Percentiles rank a stretch among this genome's conserved stretches.
These are phyloP conservation scores for Acanthamoeba lenticulata DNA, from an alignment of 208 protist genomes.

Conservation along the genomic window DNA sequence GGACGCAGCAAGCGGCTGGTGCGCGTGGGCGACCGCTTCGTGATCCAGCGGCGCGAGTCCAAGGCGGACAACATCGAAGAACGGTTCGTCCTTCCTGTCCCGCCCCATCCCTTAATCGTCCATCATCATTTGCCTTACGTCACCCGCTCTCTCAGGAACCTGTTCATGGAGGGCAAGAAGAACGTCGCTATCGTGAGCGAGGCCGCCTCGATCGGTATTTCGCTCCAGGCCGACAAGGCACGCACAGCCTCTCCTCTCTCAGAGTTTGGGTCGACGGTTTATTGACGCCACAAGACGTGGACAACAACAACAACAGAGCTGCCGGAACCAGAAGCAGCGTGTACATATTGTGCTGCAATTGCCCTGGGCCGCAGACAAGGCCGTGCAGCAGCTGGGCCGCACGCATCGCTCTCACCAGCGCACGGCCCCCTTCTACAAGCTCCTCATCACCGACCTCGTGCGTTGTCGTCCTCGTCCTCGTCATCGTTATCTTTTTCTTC, in stretches of 20 bases:
- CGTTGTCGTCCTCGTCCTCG: neutral
- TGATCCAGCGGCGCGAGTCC: neutral
- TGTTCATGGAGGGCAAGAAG: constrained; percentile 29
- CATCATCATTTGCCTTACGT: neutral
- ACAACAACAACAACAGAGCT: constrained; percentile 9
- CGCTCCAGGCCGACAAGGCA: constrained; percentile 65
- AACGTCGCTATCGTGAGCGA: constrained; percentile 41
- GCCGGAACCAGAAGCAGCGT: constrained; percentile 58
- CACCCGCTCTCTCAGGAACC: neutral
- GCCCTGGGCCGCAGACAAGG: constrained; percentile 74
- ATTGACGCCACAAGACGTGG: neutral
- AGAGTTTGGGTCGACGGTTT: neutral
- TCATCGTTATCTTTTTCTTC: neutral
- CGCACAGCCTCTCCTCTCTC: too few relatives aligned
- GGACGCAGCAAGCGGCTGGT: constrained; percentile 19
- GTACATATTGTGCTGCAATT: constrained; percentile 71
- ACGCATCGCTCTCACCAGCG: constrained; percentile 64
- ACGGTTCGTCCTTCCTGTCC: neutral
- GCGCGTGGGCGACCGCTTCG: neutral
- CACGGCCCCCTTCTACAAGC: constrained; percentile 58
- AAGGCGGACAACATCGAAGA: neutral
- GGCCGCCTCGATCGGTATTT: constrained; percentile 64
- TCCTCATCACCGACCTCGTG: constrained; percentile 69
- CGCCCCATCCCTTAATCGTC: neutral
- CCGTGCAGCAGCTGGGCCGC: constrained; percentile 69